Conservation (phyloP, 805 yeast species). For the Tanozyma kutaoensis region DNA sequence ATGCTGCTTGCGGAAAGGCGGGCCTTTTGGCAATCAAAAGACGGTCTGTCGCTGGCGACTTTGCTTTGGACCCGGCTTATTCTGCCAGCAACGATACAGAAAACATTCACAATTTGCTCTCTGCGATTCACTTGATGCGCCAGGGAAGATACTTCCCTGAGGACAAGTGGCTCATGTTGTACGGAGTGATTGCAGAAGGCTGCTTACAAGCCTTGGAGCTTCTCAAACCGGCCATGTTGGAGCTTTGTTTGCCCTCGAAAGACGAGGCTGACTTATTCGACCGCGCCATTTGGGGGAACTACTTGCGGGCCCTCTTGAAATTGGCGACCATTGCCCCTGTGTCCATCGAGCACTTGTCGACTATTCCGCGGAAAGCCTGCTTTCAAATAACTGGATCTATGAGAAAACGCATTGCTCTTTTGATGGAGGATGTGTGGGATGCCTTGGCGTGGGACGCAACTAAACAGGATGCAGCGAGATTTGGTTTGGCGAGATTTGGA, state of each 20-base stretch:
- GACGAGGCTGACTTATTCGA: conserved; percentile 41
- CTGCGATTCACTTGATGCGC: conserved; percentile 37
- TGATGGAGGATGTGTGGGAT: conserved; percentile 61
- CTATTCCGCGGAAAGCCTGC: conserved; percentile 63
- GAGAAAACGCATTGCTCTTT: conserved; percentile 41
- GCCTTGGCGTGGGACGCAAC: conserved; percentile 51
- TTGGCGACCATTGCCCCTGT: conserved; percentile 58
- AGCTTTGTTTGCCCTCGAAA: conserved; percentile 37
- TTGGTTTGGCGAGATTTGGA: conserved; percentile 48
- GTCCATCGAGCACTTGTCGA: conserved; percentile 55
- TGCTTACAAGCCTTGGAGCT: conserved; percentile 41
- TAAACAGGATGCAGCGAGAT: conserved; percentile 39
- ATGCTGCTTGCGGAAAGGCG: conserved; percentile 21
- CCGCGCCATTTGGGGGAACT: conserved; percentile 56
- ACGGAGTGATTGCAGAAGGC: conserved; percentile 43
- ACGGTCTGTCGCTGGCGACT: no score
- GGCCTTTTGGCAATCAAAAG: conserved; percentile 29
- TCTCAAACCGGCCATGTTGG: conserved; percentile 34
- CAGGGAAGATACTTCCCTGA: conserved; percentile 51
- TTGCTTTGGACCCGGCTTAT: conserved; percentile 20
- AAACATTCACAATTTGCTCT: conserved; percentile 26
- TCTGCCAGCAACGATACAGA: conserved; percentile 32
- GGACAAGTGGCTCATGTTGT: conserved; percentile 61
- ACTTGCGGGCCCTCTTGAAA: conserved; percentile 40
- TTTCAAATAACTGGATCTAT: conserved; percentile 48